These are phyloP conservation scores for Cetradonia linearis DNA, from an alignment of 495 filamentous ascomycete genomes.

Conservation along the genomic window DNA sequence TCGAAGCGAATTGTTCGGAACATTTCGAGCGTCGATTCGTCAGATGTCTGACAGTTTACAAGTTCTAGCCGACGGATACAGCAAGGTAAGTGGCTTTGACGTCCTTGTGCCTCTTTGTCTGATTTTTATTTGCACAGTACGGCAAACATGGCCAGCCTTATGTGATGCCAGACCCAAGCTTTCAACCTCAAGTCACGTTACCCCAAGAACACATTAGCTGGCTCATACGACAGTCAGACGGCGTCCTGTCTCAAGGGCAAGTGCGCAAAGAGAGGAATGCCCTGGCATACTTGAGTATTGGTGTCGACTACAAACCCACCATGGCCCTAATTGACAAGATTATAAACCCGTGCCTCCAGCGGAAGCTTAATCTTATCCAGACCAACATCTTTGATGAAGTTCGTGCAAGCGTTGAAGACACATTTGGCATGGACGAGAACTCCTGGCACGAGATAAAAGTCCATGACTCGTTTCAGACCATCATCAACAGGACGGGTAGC, in stretches of 20 bases:
- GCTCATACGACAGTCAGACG: conserved; percentile 4
- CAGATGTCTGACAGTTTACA: conserved; percentile 6
- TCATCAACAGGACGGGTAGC: not conserved
- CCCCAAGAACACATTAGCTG: conserved; percentile 9
- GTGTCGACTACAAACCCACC: not conserved
- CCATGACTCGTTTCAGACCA: not conserved
- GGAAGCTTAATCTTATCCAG: not conserved
- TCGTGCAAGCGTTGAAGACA: conserved; percentile 9
- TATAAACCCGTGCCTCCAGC: conserved; percentile 3
- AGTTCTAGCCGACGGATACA: conserved; percentile 1
- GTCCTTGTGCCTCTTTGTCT: not conserved
- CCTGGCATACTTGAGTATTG: not conserved
- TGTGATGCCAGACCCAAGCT: not conserved
- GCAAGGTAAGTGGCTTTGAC: not conserved
- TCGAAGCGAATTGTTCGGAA: not conserved
- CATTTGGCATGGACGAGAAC: not conserved
- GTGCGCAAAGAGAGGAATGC: not conserved
- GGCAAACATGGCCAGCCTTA: not conserved
- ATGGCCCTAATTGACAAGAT: conserved; percentile 1
- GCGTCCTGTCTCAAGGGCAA: not conserved
- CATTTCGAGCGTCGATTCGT: not conserved
- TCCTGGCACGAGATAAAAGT: conserved; percentile 5
- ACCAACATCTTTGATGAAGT: conserved; percentile 1
- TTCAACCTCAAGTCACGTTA: conserved; percentile 1
- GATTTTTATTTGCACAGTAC: not conserved